These are phyloP conservation scores for Prillingera fragicola DNA, from an alignment of 1,284 basidiomycete genomes.

Conservation along the genomic window DNA sequence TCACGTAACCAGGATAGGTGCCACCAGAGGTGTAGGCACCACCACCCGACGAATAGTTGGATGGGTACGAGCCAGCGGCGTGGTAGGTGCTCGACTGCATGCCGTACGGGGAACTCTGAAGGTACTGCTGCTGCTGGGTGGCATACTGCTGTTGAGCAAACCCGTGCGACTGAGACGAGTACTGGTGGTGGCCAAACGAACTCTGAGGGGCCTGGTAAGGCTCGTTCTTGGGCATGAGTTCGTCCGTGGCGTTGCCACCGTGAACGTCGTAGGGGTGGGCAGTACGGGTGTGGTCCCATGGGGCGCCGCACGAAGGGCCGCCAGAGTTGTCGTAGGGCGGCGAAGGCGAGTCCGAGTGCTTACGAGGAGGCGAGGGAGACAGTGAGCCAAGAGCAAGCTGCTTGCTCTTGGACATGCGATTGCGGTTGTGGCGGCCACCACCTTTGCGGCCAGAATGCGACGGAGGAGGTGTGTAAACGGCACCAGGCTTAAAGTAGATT, in stretches of 20 bases:
- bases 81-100: not conserved
- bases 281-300: constrained; percentile 11
- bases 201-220: no score
- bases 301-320: constrained; percentile 11
- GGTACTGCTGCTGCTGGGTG: not conserved
- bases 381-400: constrained; percentile 33
- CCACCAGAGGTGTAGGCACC: no score
- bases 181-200: not conserved
- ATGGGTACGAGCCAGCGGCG: not conserved
- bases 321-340: not conserved
- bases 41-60: no score
- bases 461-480: constrained; percentile 34
- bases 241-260: not conserved
- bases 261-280: constrained; percentile 7
- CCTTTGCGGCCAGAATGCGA: constrained; percentile 2
- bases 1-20: no score
- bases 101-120: not conserved
- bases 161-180: not conserved
- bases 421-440: constrained; percentile 15
- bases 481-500: constrained; percentile 39
- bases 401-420: constrained; percentile 27
- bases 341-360: not conserved
- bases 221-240: no score
- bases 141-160: not conserved
- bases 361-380: not conserved